Conservation (phyloP, 345 rosid genomes). For the Eucalyptus polyanthemos region DNA sequence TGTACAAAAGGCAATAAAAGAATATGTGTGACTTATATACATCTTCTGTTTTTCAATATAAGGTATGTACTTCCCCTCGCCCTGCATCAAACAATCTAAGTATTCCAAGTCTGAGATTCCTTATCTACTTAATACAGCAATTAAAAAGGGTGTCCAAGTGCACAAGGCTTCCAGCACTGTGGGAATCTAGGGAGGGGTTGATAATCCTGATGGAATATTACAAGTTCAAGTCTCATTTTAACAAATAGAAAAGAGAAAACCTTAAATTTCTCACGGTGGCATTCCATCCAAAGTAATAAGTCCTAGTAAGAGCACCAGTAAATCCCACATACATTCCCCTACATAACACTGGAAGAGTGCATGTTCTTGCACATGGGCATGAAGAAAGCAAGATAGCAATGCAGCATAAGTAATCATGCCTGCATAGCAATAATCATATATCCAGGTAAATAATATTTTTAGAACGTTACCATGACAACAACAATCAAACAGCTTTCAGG, state of each 20-base stretch:
- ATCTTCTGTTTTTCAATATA: too few relatives aligned
- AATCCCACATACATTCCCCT: neutral
- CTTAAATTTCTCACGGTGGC: neutral
- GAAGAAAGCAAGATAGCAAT: neutral
- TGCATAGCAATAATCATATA: neutral
- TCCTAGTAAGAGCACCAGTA: neutral
- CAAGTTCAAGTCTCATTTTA: neutral
- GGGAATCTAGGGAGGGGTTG: neutral
- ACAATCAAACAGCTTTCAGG: neutral
- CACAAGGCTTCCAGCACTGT: neutral
- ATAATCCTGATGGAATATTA: neutral
- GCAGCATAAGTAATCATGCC: neutral
- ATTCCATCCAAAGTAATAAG: neutral
- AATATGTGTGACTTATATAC: neutral
- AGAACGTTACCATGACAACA: rapidly evolving
- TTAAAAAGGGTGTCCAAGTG: neutral
- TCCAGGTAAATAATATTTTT: neutral
- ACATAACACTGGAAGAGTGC: neutral
- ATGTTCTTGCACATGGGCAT: neutral
- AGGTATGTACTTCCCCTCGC: neutral
- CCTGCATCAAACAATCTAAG: neutral
- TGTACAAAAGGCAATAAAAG: neutral
- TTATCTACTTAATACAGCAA: neutral
- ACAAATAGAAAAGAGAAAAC: neutral
- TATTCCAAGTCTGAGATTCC: neutral